Evolutionary conservation across 805 yeast genomes (phyloP), one percentile per base, ranked within the genome.

Genomic region (Nakazawaea anatomiae): DNA sequence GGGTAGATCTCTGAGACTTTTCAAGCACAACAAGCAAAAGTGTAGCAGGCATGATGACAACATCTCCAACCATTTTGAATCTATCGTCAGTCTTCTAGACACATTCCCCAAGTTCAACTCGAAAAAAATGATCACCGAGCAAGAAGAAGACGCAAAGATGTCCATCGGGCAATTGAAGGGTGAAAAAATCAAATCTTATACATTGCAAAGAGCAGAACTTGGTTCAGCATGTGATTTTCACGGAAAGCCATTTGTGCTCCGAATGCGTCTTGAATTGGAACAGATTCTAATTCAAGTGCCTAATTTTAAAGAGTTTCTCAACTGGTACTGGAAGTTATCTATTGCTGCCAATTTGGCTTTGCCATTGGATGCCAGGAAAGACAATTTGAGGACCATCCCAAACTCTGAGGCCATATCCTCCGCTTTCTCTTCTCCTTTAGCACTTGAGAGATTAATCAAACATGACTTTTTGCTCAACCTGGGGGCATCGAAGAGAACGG

Each of bases 151-250:
- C 25, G 25, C 25, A 29, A 42, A 6, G 36, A 42, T 12, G 30
- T 42, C 4, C 35, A 12, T 29, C 6, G 12, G n/a, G 10, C 29
- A 10, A 8, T 6, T 42, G 7, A 46, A 39, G 34, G 50, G 50
- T 4, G 4, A 11, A 12, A 28, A 39, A 36, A 7, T 25, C 7
- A 31, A 10, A 9, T 35, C 49, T 10, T 50, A 29, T 36, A 46
- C 52, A 10, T 39, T 50, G 25, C 52, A 50, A 41, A 41, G 46
- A 35, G 28, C 38, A 8, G 27, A 18, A 14, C 18, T 50, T 12
- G 52, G 52, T 4, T 45, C 52, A 10, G 52, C 52, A 2, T n/a
- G 34, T 8, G 52, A 50, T 35, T 29, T 7, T 18, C 10, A 9
- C 6, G 11, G 18, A 7, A 42, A 29, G 29, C 28, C 9, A 11